Base-by-base conservation (phyloP, 1,284 basidiomycete species). In the Malassezia obtusa region DNA sequence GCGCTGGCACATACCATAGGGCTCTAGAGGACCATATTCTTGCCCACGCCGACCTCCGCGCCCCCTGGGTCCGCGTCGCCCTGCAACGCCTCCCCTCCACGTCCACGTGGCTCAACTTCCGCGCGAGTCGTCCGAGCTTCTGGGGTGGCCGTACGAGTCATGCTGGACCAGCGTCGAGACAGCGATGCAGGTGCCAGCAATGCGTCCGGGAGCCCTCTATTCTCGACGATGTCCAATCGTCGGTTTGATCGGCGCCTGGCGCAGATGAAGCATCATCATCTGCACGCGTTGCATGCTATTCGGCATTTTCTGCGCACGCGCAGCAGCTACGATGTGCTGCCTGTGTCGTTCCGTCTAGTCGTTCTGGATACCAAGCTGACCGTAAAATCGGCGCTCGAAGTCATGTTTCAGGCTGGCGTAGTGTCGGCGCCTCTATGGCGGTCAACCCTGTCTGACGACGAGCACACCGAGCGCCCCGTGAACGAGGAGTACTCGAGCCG, bases 401-500 rank as follows among this genome's bases (percentile, higher is more conserved):
- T 72, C 58, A 72, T 73, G 69, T 71, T 63, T 61, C 69, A 71
- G 56, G 67, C 71, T 5, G 90, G 89, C 59, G 90, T 98, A 52
- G 92, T 98, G 5, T 96, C 92, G 4, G 94, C 94, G 3, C 92
- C 94, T 3, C 78, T 98, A n/a, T 99, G 92, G 71, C 68, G 70
- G 39, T 70, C 67, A 3, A 70, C 68, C 2, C 65, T 60, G 4
- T 49, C 49, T 6, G 57, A 62, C 3, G 45, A 46, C 45, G 25
- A 43, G n/a, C 15, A 39, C 7, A 35, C 39, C 31, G 36, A 25
- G n/a, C 31, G 38, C 9, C 47, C 36, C 6, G 12, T 10, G 31
- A 21, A 43, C 41, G 31, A 38, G 48, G 37, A 28, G 15, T 22
- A 17, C 28, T 26, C 7, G 38, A n/a, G 15, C 43, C 49, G 49